phyloP scores from a whole-genome alignment of 345 rosid species.

The Melaleuca alternifolia region DNA sequence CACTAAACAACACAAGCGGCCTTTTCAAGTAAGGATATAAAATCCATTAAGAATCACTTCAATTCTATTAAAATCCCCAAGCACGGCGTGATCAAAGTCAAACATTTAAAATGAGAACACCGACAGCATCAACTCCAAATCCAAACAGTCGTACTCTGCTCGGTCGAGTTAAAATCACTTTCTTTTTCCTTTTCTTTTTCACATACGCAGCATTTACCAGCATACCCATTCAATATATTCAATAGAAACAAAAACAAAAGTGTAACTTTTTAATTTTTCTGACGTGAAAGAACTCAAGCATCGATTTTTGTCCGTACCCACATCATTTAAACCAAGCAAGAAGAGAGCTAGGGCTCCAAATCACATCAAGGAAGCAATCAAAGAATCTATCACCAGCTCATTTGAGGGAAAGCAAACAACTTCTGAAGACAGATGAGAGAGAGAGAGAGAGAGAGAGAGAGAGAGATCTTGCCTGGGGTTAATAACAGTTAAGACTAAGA shows the following conservation, averaged over 20 bases:
- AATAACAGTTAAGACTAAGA: slow-evolving; percentile 13
- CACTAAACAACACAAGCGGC: background rate
- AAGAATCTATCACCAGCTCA: background rate
- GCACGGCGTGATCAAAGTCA: background rate
- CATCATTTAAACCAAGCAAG: background rate
- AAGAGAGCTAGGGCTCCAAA: background rate
- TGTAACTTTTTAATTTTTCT: background rate
- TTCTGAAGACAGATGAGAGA: background rate
- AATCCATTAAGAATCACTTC: background rate
- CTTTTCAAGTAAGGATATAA: background rate
- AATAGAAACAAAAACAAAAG: background rate
- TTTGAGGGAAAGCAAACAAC: background rate
- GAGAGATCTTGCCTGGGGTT: slow-evolving; percentile 22
- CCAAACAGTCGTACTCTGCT: background rate
- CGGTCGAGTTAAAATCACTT: background rate
- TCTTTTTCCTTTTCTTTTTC: background rate
- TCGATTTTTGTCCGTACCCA: background rate
- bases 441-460: background rate
- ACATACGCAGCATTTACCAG: background rate
- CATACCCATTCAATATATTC: background rate
- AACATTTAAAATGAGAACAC: background rate
- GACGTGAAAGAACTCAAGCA: background rate
- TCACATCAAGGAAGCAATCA: background rate
- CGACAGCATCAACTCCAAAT: background rate
- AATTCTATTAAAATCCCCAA: background rate